phyloP scores from a whole-genome alignment of 2,329 filamentous ascomycete genomes.

The Aspergillus novofumigatus region DNA sequence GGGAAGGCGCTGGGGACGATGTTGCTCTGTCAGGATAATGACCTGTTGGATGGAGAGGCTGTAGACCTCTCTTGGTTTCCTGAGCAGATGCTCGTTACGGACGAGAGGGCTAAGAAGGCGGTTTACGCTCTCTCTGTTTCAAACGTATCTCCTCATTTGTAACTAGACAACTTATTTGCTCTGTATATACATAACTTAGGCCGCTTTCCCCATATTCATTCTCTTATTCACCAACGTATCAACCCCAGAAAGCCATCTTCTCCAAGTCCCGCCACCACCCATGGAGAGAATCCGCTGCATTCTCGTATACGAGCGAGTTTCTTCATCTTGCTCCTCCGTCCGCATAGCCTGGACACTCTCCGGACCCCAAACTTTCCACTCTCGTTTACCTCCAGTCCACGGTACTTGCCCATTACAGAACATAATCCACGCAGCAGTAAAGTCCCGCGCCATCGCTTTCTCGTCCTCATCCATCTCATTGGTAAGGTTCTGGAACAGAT shows the following conservation, averaged over 20 bases:
- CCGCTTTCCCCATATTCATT: conserved; percentile 13
- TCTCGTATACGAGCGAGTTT: conserved; percentile 14
- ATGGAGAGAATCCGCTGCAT: conserved; percentile 18
- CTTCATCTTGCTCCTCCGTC: conserved; percentile 19
- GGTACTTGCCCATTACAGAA: conserved; percentile 19
- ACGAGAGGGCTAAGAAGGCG: conserved; percentile 18
- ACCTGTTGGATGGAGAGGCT: not conserved
- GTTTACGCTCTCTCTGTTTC: conserved; percentile 8
- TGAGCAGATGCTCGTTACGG: conserved; percentile 24
- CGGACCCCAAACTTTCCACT: conserved; percentile 25
- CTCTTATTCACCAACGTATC: conserved; percentile 21
- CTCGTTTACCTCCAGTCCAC: conserved; percentile 8
- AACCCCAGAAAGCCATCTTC: conserved; percentile 16
- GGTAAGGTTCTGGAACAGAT: conserved; percentile 21
- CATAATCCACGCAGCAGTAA: conserved; percentile 20
- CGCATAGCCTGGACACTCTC: conserved; percentile 10
- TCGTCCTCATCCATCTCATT: conserved; percentile 17
- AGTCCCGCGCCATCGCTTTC: conserved; percentile 13
- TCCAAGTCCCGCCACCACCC: conserved; percentile 15
- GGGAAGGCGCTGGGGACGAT: conserved; percentile 25
- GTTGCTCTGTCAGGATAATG: conserved; percentile 18
- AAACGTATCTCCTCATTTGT: conserved; percentile 2
- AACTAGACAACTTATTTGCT: not conserved
- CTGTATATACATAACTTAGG: not conserved
- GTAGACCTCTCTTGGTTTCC: conserved; percentile 26